These are phyloP conservation scores for Leishmania aethiopica DNA, from an alignment of 208 protist genomes.

Conservation along the genomic window DNA sequence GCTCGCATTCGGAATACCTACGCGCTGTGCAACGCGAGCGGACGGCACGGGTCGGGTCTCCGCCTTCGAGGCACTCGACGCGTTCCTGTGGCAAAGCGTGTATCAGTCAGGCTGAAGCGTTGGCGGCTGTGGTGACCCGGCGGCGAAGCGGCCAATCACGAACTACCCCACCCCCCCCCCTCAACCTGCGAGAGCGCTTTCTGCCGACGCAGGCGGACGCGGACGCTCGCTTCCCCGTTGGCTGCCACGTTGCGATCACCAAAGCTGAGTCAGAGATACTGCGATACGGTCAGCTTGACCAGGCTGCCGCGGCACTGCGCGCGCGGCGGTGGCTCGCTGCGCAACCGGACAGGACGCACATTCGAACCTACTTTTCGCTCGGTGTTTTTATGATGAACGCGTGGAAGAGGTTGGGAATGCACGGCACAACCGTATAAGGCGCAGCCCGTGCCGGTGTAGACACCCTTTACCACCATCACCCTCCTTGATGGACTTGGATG, in stretches of 20 bases:
- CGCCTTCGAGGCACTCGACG: constrained; percentile 27
- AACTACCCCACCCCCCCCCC: constrained; percentile 24
- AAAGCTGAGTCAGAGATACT: not conserved
- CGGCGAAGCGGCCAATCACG: constrained; percentile 3
- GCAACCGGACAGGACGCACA: constrained; percentile 24
- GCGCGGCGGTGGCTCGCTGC: constrained; percentile 27
- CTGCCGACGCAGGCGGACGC: not conserved
- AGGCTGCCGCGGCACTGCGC: constrained; percentile 18
- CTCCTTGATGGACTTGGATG: constrained; percentile 35
- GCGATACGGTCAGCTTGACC: constrained; percentile 7
- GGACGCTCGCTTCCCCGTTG: constrained; percentile 24
- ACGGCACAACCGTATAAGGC: constrained; percentile 14
- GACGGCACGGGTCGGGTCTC: constrained; percentile 15
- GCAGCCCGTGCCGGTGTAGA: constrained; percentile 22
- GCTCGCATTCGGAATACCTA: constrained; percentile 7
- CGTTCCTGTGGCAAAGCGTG: constrained; percentile 27
- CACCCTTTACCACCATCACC: constrained; percentile 34
- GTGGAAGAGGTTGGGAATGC: constrained; percentile 37
- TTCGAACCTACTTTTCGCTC: constrained; percentile 11
- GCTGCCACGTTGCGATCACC: constrained; percentile 14
- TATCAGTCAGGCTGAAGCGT: constrained; percentile 11
- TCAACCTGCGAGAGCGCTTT: constrained; percentile 26
- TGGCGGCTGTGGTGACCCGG: not conserved
- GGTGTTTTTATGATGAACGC: constrained; percentile 33
- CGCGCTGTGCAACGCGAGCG: not conserved